Conservation (phyloP, 371 early-diverging fungal genomes). For the Syncephalastrum racemosum region DNA sequence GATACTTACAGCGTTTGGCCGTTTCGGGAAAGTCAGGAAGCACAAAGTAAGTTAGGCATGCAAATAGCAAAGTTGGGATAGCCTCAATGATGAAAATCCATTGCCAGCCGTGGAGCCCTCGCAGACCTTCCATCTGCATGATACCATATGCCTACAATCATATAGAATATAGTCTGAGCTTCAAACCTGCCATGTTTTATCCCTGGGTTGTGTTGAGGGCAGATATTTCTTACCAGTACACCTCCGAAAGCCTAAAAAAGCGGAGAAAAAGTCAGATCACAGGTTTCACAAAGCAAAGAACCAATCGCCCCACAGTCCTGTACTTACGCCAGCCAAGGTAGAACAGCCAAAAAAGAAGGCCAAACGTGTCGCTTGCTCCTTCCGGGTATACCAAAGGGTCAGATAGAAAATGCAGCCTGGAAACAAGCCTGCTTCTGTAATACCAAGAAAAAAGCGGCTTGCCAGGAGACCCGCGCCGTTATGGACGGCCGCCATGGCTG, state of each 20-base stretch:
- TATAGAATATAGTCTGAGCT: not conserved
- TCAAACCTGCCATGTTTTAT: not conserved
- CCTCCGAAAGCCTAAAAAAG: slow-evolving; percentile 49
- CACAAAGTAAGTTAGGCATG: slow-evolving; percentile 55
- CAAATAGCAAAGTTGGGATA: slow-evolving; percentile 62
- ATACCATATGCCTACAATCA: slow-evolving; percentile 51
- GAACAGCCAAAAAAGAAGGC: slow-evolving; percentile 69
- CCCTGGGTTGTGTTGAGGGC: not conserved
- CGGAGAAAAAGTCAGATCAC: not conserved
- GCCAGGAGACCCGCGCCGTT: slow-evolving; percentile 51
- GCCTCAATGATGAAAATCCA: slow-evolving; percentile 81
- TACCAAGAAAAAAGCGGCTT: slow-evolving; percentile 67
- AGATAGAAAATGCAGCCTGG: slow-evolving; percentile 50
- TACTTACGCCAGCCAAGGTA: slow-evolving; percentile 66
- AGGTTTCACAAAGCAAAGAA: not conserved
- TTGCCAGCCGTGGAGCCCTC: slow-evolving; percentile 53
- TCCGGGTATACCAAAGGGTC: slow-evolving; percentile 48
- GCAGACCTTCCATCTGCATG: slow-evolving; percentile 57
- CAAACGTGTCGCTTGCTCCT: slow-evolving; percentile 74
- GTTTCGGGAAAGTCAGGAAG: slow-evolving; percentile 74
- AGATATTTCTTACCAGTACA: slow-evolving; percentile 32
- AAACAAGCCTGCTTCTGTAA: slow-evolving; percentile 21
- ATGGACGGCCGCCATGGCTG: slow-evolving; percentile 25
- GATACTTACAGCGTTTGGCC: slow-evolving; percentile 30
- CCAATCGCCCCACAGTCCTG: not conserved